Base-by-base conservation (phyloP, 106 monocot species). In the Acanthochlamys bracteata region DNA sequence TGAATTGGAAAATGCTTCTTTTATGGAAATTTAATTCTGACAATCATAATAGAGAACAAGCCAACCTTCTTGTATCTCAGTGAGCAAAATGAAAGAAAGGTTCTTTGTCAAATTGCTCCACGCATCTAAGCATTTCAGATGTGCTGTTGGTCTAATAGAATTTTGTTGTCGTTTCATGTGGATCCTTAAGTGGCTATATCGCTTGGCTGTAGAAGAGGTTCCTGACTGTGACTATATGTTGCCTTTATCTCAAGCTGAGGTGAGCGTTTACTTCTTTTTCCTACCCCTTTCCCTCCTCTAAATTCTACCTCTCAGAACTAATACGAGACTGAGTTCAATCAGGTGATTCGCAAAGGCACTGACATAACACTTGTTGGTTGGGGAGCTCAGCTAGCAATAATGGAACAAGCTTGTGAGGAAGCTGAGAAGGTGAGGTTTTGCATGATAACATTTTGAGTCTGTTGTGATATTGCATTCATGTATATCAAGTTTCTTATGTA, bases 291-390 rank as follows among this genome's bases (percentile, higher is more conserved):
- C 41, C 57, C 57, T 22, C 9, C 15, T 0, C 27, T 63, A 7
- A 11, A 42, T 63, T 41, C 19, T 14, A 21, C 40, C 14, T 39
- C 24, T 2, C 3, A 60, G 33, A 11, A 60, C 19, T 13, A 12
- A 26, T 7, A 19, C 17, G 7, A 16, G 25, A 12, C 0, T 27
- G 11, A 61, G 14, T 53, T 60, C 24, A 53, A 11, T 25, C 16
- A 96, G 91, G 91, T 98, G 63, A 83, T 98, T 67, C 76, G 85
- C 58, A 58, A 85, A 83, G 96, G 96, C 41, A 85, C 70, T 73
- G 96, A 98, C 68, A 80, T 98, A 77, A 98, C 96, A 58, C 74
- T 98, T 54, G 91, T 98, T 65, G 96, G 96, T 4, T 98, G 96
- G 96, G 96, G 96, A 64, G 96, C 96, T 53, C 96, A 98, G 69